A percentile compares a stretch with the other conserved stretches of the same genome.
These are phyloP conservation scores for Grigorovia yakushimaensis DNA, from an alignment of 805 yeast species.

Conservation along the genomic window DNA sequence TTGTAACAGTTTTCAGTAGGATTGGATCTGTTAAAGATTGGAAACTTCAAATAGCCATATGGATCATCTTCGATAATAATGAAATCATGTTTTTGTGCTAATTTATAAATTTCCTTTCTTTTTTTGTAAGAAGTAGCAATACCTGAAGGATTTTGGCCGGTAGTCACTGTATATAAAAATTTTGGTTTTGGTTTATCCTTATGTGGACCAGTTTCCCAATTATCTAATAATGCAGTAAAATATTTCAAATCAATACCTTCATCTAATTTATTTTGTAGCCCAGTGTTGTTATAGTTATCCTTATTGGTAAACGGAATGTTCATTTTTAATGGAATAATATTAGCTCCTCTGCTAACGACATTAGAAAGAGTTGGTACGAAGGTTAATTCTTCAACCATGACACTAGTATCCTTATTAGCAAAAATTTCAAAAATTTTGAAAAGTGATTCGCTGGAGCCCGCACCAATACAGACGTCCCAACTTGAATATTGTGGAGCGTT, in stretches of 20 bases:
- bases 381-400: slow-evolving; percentile 58
- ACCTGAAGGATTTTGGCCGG: slow-evolving; percentile 67
- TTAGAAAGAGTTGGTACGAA: slow-evolving; percentile 47
- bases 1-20: slow-evolving; percentile 27
- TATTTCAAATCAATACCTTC: too few relatives aligned
- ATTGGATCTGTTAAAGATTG: slow-evolving; percentile 28
- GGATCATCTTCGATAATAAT: slow-evolving; percentile 66
- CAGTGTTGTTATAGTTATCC: too few relatives aligned
- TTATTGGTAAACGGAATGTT: slow-evolving; percentile 8
- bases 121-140: slow-evolving; percentile 41
- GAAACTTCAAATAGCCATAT: slow-evolving; percentile 49
- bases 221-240: slow-evolving; percentile 40
- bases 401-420: slow-evolving; percentile 45
- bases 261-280: too few relatives aligned
- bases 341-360: slow-evolving; percentile 39
- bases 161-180: slow-evolving; percentile 53
- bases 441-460: slow-evolving; percentile 49
- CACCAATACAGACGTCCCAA: slow-evolving; percentile 39
- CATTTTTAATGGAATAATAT: slow-evolving; percentile 51
- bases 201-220: slow-evolving; percentile 47
- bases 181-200: slow-evolving; percentile 43
- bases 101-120: slow-evolving; percentile 38
- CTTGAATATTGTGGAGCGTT: slow-evolving; percentile 23
- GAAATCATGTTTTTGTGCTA: slow-evolving; percentile 49
- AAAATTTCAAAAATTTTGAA: slow-evolving; percentile 43